These are phyloP conservation scores for Fusarium sp. DNA, from an alignment of 2,329 filamentous ascomycete species.

Conservation along the genomic window DNA sequence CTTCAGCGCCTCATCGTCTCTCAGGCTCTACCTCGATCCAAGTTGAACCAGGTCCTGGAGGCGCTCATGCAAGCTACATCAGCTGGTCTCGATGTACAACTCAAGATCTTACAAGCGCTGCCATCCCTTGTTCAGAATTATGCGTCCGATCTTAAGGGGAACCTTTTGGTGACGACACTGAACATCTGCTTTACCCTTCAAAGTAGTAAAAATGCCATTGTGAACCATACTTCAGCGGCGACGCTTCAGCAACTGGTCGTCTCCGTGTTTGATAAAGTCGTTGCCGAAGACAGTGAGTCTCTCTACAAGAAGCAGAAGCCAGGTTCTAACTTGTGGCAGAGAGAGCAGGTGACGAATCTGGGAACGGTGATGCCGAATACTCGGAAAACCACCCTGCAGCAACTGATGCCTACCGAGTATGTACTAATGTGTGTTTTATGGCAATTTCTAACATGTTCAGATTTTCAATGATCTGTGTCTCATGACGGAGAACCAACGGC, in stretches of 20 bases:
- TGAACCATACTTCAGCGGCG: conserved; percentile 96
- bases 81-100: conserved; percentile 86
- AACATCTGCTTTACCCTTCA: conserved; percentile 94
- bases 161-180: conserved; percentile 82
- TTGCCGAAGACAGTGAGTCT: conserved; percentile 79
- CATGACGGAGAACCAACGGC: conserved; percentile 84
- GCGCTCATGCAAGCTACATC: conserved; percentile 87
- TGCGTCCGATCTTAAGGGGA: conserved; percentile 80
- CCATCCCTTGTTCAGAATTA: conserved; percentile 94
- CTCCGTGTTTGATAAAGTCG: conserved; percentile 92
- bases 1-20: conserved; percentile 89
- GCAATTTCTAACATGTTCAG: conserved; percentile 53
- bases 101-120: conserved; percentile 94
- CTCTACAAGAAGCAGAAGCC: background rate
- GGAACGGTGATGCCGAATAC: conserved; percentile 70
- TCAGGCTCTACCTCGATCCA: conserved; percentile 80
- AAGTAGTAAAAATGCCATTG: conserved; percentile 89
- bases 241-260: conserved; percentile 95
- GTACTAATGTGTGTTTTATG: background rate
- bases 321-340: conserved; percentile 50
- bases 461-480: conserved; percentile 92
- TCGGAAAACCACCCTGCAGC: conserved; percentile 80
- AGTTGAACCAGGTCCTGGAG: conserved; percentile 87
- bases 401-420: conserved; percentile 83
- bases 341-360: conserved; percentile 63